A percentile compares a stretch with the other conserved stretches of the same genome.
phyloP scores from a whole-genome alignment of 164 flowering plant species.

The Cinnamomum chago region DNA sequence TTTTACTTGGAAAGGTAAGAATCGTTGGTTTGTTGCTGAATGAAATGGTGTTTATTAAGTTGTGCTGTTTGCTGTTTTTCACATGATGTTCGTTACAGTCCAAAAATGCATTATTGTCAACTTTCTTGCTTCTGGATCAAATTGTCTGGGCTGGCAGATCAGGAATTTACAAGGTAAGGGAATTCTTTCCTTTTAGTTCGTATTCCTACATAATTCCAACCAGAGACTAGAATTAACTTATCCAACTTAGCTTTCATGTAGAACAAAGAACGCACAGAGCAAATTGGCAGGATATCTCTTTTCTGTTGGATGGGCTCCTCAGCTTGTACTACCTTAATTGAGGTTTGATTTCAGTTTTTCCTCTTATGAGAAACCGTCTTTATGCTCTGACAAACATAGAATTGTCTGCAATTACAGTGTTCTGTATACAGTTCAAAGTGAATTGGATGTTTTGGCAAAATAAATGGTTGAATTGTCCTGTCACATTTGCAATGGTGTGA shows the following conservation, averaged over 20 bases:
- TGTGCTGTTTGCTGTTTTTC: background rate
- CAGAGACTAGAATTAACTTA: background rate
- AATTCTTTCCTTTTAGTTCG: background rate
- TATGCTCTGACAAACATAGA: background rate
- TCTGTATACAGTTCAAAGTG: background rate
- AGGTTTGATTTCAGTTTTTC: constrained; percentile 40
- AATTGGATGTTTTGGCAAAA: background rate
- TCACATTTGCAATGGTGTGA: too few relatives aligned
- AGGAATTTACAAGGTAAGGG: constrained; percentile 70
- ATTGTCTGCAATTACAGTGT: background rate
- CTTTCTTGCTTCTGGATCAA: constrained; percentile 97
- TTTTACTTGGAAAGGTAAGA: constrained; percentile 89
- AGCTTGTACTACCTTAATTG: constrained; percentile 67
- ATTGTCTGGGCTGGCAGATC: constrained; percentile 93
- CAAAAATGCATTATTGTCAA: constrained; percentile 87
- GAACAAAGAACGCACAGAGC: constrained; percentile 92
- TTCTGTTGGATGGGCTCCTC: constrained; percentile 97
- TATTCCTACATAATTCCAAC: background rate
- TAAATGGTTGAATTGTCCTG: background rate
- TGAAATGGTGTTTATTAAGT: background rate
- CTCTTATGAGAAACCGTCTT: background rate
- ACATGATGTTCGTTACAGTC: constrained; percentile 46
- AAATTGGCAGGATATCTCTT: constrained; percentile 81
- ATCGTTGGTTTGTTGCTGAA: background rate
- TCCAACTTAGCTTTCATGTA: constrained; percentile 12